Conservation (phyloP, 768 basidiomycete species). For the Daedalea quercina region DNA sequence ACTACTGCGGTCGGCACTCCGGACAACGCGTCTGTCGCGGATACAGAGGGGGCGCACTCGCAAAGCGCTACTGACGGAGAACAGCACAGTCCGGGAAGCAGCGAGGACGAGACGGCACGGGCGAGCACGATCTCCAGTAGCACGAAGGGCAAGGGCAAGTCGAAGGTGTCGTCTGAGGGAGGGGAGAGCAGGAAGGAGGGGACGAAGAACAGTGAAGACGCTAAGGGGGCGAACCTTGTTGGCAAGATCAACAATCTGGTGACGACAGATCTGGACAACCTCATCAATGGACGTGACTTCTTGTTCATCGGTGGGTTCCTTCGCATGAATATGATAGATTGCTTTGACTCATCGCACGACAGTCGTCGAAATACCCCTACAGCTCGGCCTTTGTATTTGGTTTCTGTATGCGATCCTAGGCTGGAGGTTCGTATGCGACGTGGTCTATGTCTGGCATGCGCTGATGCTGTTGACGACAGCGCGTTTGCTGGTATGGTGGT, state of each 20-base stretch:
- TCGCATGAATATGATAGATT: constrained; percentile 10
- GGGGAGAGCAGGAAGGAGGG: neutral
- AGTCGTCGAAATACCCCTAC: constrained; percentile 33
- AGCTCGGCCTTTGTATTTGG: constrained; percentile 31
- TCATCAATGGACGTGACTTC: constrained; percentile 24
- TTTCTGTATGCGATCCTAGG: constrained; percentile 39
- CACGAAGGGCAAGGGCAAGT: constrained; percentile 3
- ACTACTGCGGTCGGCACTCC: constrained; percentile 22
- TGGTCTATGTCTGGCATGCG: neutral
- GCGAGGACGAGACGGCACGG: constrained; percentile 12
- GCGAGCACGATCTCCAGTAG: neutral
- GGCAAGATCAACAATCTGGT: constrained; percentile 77
- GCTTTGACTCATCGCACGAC: neutral
- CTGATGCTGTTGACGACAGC: constrained; percentile 4
- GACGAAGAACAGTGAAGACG: neutral
- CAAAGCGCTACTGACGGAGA: constrained; percentile 3
- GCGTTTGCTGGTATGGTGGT: constrained; percentile 36
- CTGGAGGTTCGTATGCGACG: constrained; percentile 28
- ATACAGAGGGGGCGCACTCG: constrained; percentile 3
- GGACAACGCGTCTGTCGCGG: constrained; percentile 17
- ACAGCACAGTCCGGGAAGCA: neutral
- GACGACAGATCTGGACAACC: constrained; percentile 30
- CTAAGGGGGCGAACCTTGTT: constrained; percentile 36
- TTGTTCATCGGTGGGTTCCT: constrained; percentile 11
- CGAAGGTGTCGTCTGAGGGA: constrained; percentile 2